Evolutionary conservation across 2,329 filamentous ascomycete species (phyloP).

Genomic region (Botryosphaeria dothidea): DNA sequence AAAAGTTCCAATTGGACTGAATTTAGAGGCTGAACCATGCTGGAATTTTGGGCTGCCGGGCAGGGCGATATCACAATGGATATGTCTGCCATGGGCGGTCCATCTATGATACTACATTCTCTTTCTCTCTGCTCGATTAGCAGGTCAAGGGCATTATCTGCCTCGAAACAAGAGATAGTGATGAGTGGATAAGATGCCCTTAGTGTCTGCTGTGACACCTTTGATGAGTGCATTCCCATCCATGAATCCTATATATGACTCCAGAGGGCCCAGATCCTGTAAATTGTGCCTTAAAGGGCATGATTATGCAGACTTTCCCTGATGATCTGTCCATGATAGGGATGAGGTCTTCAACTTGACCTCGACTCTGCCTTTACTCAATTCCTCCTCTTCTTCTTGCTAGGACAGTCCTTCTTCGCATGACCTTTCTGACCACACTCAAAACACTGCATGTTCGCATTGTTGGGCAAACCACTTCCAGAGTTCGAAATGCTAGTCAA

Average conservation of each 20-base stretch:
- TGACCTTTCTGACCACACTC: constrained; percentile 65
- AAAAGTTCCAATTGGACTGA: too few species aligned
- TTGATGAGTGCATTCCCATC: too few species aligned
- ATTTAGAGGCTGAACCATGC: too few species aligned
- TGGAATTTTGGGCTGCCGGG: too few species aligned
- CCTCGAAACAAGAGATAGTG: neutral
- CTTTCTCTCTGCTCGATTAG: neutral
- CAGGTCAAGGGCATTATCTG: neutral
- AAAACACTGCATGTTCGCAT: constrained; percentile 53
- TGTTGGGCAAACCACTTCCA: constrained; percentile 33
- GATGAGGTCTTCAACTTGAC: neutral
- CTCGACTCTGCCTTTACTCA: neutral
- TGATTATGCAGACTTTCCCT: too few species aligned
- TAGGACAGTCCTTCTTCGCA: constrained; percentile 58
- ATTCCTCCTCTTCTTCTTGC: constrained; percentile 26
- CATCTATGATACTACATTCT: neutral
- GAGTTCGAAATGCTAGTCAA: constrained; percentile 59
- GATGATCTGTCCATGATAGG: neutral
- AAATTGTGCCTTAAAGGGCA: too few species aligned
- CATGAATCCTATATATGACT: too few species aligned
- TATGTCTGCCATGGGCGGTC: neutral
- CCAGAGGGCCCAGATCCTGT: too few species aligned
- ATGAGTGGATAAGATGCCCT: too few species aligned
- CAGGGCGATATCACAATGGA: neutral
- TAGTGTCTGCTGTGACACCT: too few species aligned